Conservation (phyloP, 2,329 filamentous ascomycete genomes). For the Colletotrichum tanaceti region DNA sequence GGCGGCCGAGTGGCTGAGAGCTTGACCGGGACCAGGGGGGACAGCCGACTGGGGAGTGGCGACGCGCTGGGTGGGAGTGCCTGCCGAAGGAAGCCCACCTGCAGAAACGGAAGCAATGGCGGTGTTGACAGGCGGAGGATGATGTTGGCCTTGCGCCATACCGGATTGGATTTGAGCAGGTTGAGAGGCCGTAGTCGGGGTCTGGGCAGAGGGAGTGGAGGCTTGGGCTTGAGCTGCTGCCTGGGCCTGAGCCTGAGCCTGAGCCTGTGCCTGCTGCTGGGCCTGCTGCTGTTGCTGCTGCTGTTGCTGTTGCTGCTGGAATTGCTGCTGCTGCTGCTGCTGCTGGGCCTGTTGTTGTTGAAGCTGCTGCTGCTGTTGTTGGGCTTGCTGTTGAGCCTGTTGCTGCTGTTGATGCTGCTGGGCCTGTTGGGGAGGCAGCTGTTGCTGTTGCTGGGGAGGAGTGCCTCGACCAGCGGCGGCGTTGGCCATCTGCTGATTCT, state of each 20-base stretch:
- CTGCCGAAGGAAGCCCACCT: slow-evolving; percentile 53
- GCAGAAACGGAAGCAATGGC: slow-evolving; percentile 54
- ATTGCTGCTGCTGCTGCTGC: slow-evolving; percentile 44
- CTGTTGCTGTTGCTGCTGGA: slow-evolving; percentile 45
- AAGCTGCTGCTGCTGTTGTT: slow-evolving; percentile 38
- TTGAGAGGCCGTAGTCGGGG: slow-evolving; percentile 25
- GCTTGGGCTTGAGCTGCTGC: slow-evolving; percentile 42
- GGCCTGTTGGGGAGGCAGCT: slow-evolving; percentile 33
- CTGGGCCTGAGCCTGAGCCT: slow-evolving; percentile 43
- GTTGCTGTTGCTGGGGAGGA: slow-evolving; percentile 43
- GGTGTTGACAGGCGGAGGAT: slow-evolving; percentile 61
- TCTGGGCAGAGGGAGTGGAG: slow-evolving; percentile 24
- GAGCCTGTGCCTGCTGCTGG: slow-evolving; percentile 35
- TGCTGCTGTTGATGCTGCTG: slow-evolving; percentile 42
- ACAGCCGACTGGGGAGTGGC: slow-evolving; percentile 62
- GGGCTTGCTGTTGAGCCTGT: slow-evolving; percentile 39
- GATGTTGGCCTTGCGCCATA: slow-evolving; percentile 47
- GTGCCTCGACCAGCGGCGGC: slow-evolving; percentile 44
- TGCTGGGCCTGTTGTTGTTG: slow-evolving; percentile 45
- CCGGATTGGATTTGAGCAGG: slow-evolving; percentile 27
- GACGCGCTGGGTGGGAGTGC: slow-evolving; percentile 64
- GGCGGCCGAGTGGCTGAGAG: slow-evolving; percentile 63
- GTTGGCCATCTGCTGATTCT: slow-evolving; percentile 54
- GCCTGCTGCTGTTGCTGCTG: slow-evolving; percentile 50
- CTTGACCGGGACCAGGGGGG: slow-evolving; percentile 52